These are phyloP conservation scores for Dianthus caryophyllus DNA, from an alignment of 148 eudicot species.

Conservation along the genomic window DNA sequence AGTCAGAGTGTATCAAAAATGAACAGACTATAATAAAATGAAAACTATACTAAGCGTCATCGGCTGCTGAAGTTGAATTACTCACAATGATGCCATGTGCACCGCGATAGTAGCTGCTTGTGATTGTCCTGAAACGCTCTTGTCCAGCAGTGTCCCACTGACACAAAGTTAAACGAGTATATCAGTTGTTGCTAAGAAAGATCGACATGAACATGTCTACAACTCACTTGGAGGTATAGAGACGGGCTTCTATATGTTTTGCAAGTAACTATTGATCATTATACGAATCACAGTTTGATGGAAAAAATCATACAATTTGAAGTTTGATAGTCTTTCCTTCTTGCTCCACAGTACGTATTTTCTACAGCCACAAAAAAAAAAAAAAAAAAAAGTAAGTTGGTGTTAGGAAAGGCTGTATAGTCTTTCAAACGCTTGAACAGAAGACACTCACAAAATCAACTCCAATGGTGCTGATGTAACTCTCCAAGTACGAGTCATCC, in stretches of 20 bases:
- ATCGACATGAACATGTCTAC: not conserved
- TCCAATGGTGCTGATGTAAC: conserved; percentile 53
- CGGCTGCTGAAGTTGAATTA: not conserved
- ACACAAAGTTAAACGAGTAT: conserved; percentile 4
- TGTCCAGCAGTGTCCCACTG: conserved; percentile 60
- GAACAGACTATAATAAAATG: not conserved
- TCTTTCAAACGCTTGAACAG: not conserved
- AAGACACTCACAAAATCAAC: conserved; percentile 44
- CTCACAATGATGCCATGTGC: conserved; percentile 56
- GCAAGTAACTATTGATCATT: not conserved
- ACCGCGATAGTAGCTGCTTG: conserved; percentile 53
- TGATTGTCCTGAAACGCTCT: conserved; percentile 53
- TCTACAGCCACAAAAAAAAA: conserved; percentile 27
- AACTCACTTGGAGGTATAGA: conserved; percentile 8
- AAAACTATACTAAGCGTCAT: not conserved
- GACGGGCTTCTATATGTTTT: not conserved
- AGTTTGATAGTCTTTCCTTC: conserved; percentile 48
- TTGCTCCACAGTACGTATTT: conserved; percentile 54
- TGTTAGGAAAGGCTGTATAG: not conserved
- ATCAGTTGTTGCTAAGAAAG: conserved; percentile 8
- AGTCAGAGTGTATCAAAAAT: not conserved
- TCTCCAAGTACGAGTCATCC: conserved; percentile 52
- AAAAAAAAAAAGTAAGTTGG: conserved; percentile 1
- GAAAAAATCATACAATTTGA: conserved; percentile 37
- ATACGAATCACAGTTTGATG: not conserved